phyloP scores from a whole-genome alignment of 148 eudicot genomes.

The Linanthus parryae region DNA sequence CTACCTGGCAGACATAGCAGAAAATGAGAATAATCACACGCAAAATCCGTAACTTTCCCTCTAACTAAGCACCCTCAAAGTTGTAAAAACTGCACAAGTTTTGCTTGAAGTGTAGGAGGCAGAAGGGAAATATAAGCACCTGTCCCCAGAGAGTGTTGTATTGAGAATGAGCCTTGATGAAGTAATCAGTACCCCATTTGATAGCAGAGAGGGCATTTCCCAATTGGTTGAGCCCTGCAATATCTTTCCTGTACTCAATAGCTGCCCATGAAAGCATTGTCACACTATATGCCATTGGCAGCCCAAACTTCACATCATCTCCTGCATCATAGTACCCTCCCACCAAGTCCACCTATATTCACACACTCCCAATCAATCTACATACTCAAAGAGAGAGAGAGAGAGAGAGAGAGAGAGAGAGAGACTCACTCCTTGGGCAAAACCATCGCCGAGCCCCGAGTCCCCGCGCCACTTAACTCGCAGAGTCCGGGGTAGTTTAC shows the following conservation, averaged over 20 bases:
- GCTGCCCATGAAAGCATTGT: constrained; percentile 79
- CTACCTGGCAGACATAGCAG: constrained; percentile 34
- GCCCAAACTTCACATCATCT: constrained; percentile 85
- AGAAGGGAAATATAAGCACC: constrained; percentile 26
- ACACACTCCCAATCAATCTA: no score
- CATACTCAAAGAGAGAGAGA: no score
- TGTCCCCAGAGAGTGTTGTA: constrained; percentile 74
- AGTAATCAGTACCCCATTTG: constrained; percentile 89
- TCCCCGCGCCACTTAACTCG: constrained; percentile 63
- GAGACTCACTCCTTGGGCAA: constrained; percentile 47
- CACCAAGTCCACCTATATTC: constrained; percentile 68
- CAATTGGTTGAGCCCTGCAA: constrained; percentile 47
- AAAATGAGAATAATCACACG: neutral
- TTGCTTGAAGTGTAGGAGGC: no score
- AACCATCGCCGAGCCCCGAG: constrained; percentile 69
- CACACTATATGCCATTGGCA: constrained; percentile 87
- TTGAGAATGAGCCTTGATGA: constrained; percentile 70
- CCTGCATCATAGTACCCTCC: constrained; percentile 98
- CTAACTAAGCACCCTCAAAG: no score
- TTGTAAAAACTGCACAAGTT: no score
- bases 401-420: neutral
- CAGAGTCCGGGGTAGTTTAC: constrained; percentile 44
- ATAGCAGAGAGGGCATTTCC: constrained; percentile 57
- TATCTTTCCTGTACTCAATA: constrained; percentile 37
- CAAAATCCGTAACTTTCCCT: no score